Percentiles rank a stretch among this genome's conserved stretches.
These are phyloP conservation scores for Gaeumannomyces tritici DNA, from an alignment of 2,329 filamentous ascomycete species.

Conservation along the genomic window DNA sequence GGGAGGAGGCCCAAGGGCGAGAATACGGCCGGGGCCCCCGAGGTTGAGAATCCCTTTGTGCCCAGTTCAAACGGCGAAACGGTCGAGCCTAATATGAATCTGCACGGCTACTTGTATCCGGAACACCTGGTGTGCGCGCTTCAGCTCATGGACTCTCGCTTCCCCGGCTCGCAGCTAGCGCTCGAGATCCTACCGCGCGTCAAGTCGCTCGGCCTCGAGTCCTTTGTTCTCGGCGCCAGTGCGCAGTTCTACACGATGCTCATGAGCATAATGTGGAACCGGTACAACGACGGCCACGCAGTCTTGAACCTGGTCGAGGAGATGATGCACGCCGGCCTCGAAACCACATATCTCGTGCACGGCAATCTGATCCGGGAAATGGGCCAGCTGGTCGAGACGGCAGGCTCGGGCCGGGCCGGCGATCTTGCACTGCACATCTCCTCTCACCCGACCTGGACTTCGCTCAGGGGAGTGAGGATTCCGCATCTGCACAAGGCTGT, in stretches of 20 bases:
- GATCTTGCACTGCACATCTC: not conserved
- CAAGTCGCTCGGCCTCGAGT: constrained; percentile 57
- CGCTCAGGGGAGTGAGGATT: not conserved
- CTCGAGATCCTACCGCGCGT: constrained; percentile 56
- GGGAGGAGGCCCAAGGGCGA: constrained; percentile 7
- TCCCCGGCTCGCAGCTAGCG: constrained; percentile 49
- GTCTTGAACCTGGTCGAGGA: constrained; percentile 51
- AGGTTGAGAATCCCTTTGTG: not conserved
- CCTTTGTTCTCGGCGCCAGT: constrained; percentile 62
- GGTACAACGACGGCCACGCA: constrained; percentile 45
- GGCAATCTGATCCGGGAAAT: not conserved
- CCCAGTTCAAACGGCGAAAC: not conserved
- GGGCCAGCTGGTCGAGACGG: not conserved
- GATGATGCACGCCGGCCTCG: constrained; percentile 54
- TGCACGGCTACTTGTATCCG: constrained; percentile 57
- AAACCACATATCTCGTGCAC: not conserved
- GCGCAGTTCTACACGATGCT: constrained; percentile 62
- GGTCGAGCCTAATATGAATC: constrained; percentile 30
- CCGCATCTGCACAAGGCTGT: not conserved
- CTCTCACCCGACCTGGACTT: not conserved
- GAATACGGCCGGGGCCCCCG: not conserved
- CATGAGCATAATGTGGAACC: constrained; percentile 50
- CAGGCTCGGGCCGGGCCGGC: not conserved
- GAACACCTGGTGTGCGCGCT: constrained; percentile 49
- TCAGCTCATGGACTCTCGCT: constrained; percentile 45